A percentile compares a stretch with the other conserved stretches of the same genome.
Evolutionary conservation across 2,329 filamentous ascomycete species (phyloP).

Genomic region (Emergomyces pasteurianus): DNA sequence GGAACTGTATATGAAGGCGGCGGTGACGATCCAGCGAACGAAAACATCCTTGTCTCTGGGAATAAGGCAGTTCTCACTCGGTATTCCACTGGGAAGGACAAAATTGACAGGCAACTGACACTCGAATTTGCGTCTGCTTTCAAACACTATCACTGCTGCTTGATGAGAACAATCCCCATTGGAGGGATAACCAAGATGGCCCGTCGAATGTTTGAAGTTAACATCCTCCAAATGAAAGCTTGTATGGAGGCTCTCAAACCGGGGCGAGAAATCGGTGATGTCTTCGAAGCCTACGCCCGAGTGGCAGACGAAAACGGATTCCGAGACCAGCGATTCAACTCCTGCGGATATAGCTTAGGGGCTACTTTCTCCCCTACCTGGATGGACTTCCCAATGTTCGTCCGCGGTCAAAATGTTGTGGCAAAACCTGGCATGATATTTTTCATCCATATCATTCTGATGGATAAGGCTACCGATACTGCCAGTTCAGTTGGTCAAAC

Average conservation of each 20-base stretch:
- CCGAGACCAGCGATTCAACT: constrained; percentile 20
- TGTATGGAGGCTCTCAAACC: constrained; percentile 18
- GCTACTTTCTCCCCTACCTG: constrained; percentile 18
- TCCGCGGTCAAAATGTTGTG: constrained; percentile 11
- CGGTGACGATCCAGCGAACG: constrained; percentile 25
- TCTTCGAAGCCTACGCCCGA: constrained; percentile 19
- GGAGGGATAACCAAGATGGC: constrained; percentile 19
- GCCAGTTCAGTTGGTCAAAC: constrained; percentile 24
- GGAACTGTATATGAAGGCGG: constrained; percentile 25
- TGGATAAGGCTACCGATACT: constrained; percentile 25
- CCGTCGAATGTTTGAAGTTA: constrained; percentile 17
- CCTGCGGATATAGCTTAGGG: constrained; percentile 20
- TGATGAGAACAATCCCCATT: constrained; percentile 24
- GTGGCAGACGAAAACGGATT: constrained; percentile 22
- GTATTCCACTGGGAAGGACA: constrained; percentile 21
- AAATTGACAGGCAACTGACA: constrained; percentile 22
- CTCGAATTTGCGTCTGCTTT: constrained; percentile 23
- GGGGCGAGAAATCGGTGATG: constrained; percentile 17
- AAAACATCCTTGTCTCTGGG: constrained; percentile 24
- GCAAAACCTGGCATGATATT: constrained; percentile 21
- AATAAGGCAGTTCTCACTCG: constrained; percentile 24
- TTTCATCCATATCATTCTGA: constrained; percentile 26
- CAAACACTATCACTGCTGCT: constrained; percentile 24
- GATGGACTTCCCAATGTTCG: constrained; percentile 15
- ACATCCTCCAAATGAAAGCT: constrained; percentile 19